These are phyloP conservation scores for Nicotiana attenuata DNA, from an alignment of 257 asterid species.

Conservation along the genomic window DNA sequence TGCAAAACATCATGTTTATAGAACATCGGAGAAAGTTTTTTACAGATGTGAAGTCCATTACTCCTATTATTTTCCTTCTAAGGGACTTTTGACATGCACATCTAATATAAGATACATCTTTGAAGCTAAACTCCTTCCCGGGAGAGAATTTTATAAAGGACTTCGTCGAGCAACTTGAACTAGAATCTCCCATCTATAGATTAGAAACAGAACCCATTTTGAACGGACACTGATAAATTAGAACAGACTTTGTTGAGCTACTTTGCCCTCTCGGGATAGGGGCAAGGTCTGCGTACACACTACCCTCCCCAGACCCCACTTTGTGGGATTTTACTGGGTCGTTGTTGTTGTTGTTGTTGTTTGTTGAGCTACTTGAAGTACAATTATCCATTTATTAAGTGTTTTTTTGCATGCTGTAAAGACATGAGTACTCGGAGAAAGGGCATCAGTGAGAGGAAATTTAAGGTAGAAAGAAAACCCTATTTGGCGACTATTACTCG, in stretches of 20 bases:
- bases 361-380: not conserved
- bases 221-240: not conserved
- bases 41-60: not conserved
- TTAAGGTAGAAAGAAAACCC: not conserved
- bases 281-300: too few species aligned
- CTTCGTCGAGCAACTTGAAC: not conserved
- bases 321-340: too few species aligned
- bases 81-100: not conserved
- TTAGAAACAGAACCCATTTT: not conserved
- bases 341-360: not conserved
- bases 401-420: not conserved
- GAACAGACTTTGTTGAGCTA: not conserved
- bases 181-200: not conserved
- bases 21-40: not conserved
- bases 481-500: not conserved
- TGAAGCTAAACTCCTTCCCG: not conserved
- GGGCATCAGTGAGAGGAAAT: not conserved
- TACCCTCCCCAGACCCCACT: too few species aligned
- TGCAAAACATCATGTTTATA: too few species aligned
- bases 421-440: not conserved
- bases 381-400: not conserved
- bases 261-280: too few species aligned
- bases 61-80: too few species aligned
- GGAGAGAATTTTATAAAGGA: not conserved
- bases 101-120: too few species aligned